Percentiles rank a stretch among this genome's conserved stretches.
Conservation (phyloP, 2,329 filamentous ascomycete species). For the Curvularia sp. region DNA sequence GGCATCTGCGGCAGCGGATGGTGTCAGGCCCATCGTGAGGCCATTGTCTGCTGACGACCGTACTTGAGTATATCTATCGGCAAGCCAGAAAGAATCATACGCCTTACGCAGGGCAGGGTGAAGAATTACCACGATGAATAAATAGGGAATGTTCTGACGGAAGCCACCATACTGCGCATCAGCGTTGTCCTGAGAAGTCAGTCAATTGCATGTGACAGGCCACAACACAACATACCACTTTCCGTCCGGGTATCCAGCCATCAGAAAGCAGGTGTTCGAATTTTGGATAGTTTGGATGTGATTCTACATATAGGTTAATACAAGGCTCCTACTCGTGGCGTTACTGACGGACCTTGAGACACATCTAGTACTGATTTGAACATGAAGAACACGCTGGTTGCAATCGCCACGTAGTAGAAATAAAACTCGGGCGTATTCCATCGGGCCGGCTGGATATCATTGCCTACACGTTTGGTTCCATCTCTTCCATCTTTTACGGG, state of each 20-base stretch:
- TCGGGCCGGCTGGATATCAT: constrained; percentile 67
- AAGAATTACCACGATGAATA: constrained; percentile 73
- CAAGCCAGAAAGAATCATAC: constrained; percentile 66
- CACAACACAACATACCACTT: constrained; percentile 68
- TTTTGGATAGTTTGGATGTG: constrained; percentile 79
- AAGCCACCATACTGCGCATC: constrained; percentile 89
- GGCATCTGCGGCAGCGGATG: constrained; percentile 61
- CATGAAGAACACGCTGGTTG: constrained; percentile 78
- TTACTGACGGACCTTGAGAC: constrained; percentile 69
- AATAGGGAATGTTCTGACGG: constrained; percentile 82
- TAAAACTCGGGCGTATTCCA: constrained; percentile 90
- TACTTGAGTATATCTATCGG: constrained; percentile 54
- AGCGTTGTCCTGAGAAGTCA: constrained; percentile 73
- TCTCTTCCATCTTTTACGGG: constrained; percentile 34
- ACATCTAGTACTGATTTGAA: constrained; percentile 88
- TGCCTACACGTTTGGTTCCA: constrained; percentile 41
- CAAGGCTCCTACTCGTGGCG: not conserved
- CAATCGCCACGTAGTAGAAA: constrained; percentile 76
- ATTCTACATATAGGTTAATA: constrained; percentile 60
- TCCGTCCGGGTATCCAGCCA: constrained; percentile 92
- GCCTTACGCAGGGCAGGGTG: constrained; percentile 79
- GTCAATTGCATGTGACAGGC: constrained; percentile 3
- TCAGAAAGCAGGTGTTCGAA: constrained; percentile 74
- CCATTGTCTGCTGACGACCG: constrained; percentile 47
- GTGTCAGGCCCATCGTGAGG: constrained; percentile 53